Base-by-base conservation (phyloP, 805 yeast genomes). In the Blastobotrys chiropterorum region DNA sequence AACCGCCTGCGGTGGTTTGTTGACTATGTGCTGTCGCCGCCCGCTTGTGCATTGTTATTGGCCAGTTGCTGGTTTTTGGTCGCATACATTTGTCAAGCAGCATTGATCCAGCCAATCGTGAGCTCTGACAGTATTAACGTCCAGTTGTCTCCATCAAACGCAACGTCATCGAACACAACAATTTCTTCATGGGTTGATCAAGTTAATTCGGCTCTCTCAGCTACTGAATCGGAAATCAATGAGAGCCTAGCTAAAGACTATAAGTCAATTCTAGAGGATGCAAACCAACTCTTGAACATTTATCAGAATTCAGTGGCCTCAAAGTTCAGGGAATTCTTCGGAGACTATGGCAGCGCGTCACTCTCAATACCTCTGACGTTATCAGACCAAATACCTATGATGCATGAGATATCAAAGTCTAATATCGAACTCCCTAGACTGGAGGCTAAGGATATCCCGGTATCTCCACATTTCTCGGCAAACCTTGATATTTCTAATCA, bases 1-100 rank as follows among this genome's bases (percentile, higher is more conserved):
- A 39, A 16, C 7, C 43, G 31, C n/a, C 45, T 51, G n/a, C 17
- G 47, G 44, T 55, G 58, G 55, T 20, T 38, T n/a, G 46, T 51
- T n/a, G 15, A 52, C 6, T 51, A 41, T 17, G 42, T 46, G 1
- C 47, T 55, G 16, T 50, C 55, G 6, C 40, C 52, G 16, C 14
- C 46, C 13, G 26, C 40, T 3, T 26, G 49, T 3, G 34, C 21
- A 21, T 30, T 48, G 11, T 46, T 48, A 2, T 38, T 7, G 8
- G 17, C 39, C 14, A 38, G 47, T 20, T 15, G 13, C 31, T 15
- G 21, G 34, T 15, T 44, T 17, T 7, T 31, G 40, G 40, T 42
- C 26, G 47, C 7, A 40, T 15, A 21, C 31, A 14, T 51, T 21
- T 40, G 43, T 20, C 43, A n/a, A 8, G 3, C 43, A 17, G 3